Base-by-base conservation (phyloP, 306 rosid genomes). In the Albizia julibrissin region DNA sequence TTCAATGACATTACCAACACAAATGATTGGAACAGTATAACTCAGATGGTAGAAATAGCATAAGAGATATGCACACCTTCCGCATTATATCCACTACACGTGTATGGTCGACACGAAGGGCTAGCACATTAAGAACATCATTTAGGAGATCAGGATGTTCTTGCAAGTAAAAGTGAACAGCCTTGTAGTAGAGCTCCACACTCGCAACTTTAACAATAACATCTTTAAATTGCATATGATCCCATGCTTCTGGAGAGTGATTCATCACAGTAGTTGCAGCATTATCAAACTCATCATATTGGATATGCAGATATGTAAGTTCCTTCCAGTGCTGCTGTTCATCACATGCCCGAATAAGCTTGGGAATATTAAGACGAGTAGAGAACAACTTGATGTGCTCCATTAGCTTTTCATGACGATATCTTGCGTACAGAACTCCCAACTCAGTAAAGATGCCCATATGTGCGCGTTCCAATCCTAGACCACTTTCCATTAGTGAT, bases 211-310 rank as follows among this genome's bases (percentile, higher is more conserved):
- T 94, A 75, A 94, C 97, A 7, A 92, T 83, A 75, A 94, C 90
- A 80, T 94, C 98, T 86, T 94, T 94, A 85, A 94, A 94, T 84
- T 94, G 98, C 98, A 94, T 92, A 89, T 94, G 98, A 72, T 94
- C 98, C 98, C 98, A 94, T 64, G 98, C 97, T 89, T 94, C 98
- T 9, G 97, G 98, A 79, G 98, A 92, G 80, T 94, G 98, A 80
- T 94, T 94, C 98, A 94, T 94, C 78, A 92, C 90, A 18, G 97
- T 92, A 19, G 97, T 87, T 75, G 97, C 98, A 79, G 98, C 98
- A 88, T 94, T 94, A 80, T 94, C 98, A 89, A 91, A 94, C 87
- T 94, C 98, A 69, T 92, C 98, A 75, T 94, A 92, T 88, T 94
- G 98, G 83, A 94, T 91, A 79, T 91, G 89, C 83, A 94, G 74